Conservation (phyloP, 441 rosid genomes). For the Pelargonium fulgidum region DNA sequence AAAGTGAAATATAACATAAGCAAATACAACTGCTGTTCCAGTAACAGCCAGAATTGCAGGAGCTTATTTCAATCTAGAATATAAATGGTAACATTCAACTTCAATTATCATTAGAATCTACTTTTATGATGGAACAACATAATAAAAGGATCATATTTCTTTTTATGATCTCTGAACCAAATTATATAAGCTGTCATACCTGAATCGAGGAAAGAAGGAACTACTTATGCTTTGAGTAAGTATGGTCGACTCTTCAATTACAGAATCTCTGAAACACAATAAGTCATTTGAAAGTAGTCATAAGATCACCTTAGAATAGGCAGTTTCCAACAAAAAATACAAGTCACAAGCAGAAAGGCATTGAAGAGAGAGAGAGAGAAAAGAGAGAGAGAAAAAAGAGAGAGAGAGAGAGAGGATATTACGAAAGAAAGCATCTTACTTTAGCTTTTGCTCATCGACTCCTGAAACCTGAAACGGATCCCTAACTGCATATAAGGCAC, state of each 20-base stretch:
- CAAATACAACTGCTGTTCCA: not conserved
- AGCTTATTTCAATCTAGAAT: not conserved
- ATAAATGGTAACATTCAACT: not conserved
- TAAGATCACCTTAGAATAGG: not conserved
- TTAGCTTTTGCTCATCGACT: slow-evolving; percentile 30
- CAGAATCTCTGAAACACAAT: slow-evolving; percentile 39
- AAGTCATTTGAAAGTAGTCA: slow-evolving; percentile 15
- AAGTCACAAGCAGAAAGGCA: slow-evolving; percentile 12
- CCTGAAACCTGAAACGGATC: slow-evolving; percentile 34
- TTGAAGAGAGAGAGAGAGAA: too few relatives aligned
- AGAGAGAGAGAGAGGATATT: not conserved
- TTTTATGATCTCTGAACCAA: slow-evolving; percentile 6
- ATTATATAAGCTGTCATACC: slow-evolving; percentile 38
- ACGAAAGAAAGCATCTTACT: slow-evolving; percentile 42
- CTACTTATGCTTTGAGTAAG: slow-evolving; percentile 70
- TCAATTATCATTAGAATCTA: not conserved
- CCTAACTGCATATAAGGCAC: slow-evolving; percentile 59
- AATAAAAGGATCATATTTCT: not conserved
- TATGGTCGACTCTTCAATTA: slow-evolving; percentile 32
- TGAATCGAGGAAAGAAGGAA: slow-evolving; percentile 70
- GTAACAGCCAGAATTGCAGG: not conserved
- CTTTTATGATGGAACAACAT: not conserved
- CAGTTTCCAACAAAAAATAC: slow-evolving; percentile 12
- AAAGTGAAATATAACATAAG: too few relatives aligned
- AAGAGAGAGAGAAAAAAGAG: too few relatives aligned